These are phyloP conservation scores for Aurinia saxatilis DNA, from an alignment of 345 rosid species.

Conservation along the genomic window DNA sequence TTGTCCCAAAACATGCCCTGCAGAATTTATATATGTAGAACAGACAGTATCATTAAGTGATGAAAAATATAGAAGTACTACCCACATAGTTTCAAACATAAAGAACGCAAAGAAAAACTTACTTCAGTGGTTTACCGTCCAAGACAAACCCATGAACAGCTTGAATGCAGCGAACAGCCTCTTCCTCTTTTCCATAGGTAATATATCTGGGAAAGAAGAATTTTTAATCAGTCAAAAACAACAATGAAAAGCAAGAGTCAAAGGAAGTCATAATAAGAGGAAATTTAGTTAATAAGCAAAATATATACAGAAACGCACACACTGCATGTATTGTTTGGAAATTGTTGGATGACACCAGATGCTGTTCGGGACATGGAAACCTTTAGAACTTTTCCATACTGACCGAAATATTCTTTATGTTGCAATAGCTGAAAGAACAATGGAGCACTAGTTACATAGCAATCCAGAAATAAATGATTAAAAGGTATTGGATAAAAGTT, in stretches of 20 bases:
- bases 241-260: not conserved
- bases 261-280: not conserved
- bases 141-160: slow-evolving; percentile 62
- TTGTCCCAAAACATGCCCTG: slow-evolving; percentile 85
- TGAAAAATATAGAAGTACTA: not conserved
- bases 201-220: slow-evolving; percentile 37
- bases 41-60: not conserved
- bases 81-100: not conserved
- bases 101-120: slow-evolving; percentile 17
- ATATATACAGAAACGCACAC: slow-evolving; percentile 39
- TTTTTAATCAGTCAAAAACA: not conserved
- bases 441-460: not conserved
- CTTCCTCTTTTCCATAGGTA: slow-evolving; percentile 55
- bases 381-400: slow-evolving; percentile 66
- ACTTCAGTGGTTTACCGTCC: slow-evolving; percentile 66
- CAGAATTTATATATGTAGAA: not conserved
- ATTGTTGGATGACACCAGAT: slow-evolving; percentile 58
- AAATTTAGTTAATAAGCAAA: not conserved
- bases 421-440: slow-evolving; percentile 47
- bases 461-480: not conserved
- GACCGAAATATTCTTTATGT: slow-evolving; percentile 59
- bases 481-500: not conserved
- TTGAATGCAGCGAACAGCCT: slow-evolving; percentile 67
- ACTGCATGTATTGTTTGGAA: slow-evolving; percentile 64
- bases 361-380: slow-evolving; percentile 69